A percentile compares a stretch with the other conserved stretches of the same genome.
Conservation (phyloP, 352 stramenopile genomes). For the Phytopythium mirpurense region DNA sequence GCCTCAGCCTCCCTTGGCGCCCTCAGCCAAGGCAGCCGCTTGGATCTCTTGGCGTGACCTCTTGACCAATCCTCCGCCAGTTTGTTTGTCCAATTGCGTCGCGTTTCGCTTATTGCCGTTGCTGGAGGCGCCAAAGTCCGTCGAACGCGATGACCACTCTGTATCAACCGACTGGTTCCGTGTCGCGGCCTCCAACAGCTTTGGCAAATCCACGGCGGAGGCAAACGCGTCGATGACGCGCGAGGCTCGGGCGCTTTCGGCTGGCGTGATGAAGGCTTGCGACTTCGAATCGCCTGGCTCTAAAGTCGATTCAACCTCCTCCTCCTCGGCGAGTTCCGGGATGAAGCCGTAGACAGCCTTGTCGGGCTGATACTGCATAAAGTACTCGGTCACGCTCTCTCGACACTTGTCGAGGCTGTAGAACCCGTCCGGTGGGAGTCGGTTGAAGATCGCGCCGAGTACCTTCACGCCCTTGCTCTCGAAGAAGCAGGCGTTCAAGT, state of each 20-base stretch:
- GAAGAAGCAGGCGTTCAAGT: constrained; percentile 96
- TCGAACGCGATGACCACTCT: constrained; percentile 2
- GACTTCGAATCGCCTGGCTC: constrained; percentile 11
- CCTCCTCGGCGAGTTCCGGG: constrained; percentile 46
- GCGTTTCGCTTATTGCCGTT: neutral
- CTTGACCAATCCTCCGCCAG: neutral
- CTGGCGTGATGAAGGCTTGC: constrained; percentile 23
- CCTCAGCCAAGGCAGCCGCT: constrained; percentile 23
- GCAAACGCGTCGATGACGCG: constrained; percentile 39
- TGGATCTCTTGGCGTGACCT: constrained; percentile 36
- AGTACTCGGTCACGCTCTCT: constrained; percentile 90
- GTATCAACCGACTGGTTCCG: constrained; percentile 10
- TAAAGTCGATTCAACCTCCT: constrained; percentile 9
- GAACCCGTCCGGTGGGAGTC: constrained; percentile 87
- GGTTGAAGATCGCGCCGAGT: constrained; percentile 97
- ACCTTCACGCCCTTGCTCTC: constrained; percentile 86
- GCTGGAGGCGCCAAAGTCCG: neutral
- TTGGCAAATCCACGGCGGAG: constrained; percentile 26
- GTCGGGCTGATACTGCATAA: constrained; percentile 68
- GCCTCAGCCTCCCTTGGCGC: constrained; percentile 23
- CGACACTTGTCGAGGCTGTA: constrained; percentile 94
- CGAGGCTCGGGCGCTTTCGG: constrained; percentile 19
- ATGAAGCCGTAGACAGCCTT: constrained; percentile 83
- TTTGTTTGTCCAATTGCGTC: neutral
- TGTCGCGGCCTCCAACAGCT: constrained; percentile 26